Percentiles rank a stretch among this genome's conserved stretches.
phyloP scores from a whole-genome alignment of 2,329 filamentous ascomycete species.

The Biscogniauxia marginata region DNA sequence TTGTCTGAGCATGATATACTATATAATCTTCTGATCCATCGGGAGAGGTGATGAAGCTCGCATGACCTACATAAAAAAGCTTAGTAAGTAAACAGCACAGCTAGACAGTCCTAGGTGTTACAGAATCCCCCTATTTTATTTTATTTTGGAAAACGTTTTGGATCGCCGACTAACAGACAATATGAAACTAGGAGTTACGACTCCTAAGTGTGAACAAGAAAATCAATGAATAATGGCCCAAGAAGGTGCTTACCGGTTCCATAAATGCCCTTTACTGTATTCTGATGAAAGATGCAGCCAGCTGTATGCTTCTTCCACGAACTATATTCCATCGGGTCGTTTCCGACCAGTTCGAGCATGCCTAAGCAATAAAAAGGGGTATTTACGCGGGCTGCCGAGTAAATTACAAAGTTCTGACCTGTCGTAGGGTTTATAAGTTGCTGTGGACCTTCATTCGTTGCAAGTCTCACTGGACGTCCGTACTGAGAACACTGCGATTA shows the following conservation, averaged over 20 bases:
- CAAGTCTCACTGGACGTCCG: constrained; percentile 33
- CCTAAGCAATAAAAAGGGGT: constrained; percentile 38
- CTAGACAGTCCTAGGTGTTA: too few relatives aligned
- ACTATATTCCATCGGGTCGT: constrained; percentile 37
- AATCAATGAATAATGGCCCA: neutral
- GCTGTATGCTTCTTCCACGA: constrained; percentile 35
- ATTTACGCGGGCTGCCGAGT: constrained; percentile 37
- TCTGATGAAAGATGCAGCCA: constrained; percentile 38
- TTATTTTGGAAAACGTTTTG: too few relatives aligned
- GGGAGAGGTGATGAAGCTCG: constrained; percentile 35
- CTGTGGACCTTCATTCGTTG: constrained; percentile 37
- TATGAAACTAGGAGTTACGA: too few relatives aligned
- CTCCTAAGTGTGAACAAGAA: too few relatives aligned
- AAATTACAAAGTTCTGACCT: constrained; percentile 37
- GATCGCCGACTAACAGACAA: too few relatives aligned
- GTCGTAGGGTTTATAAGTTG: constrained; percentile 37
- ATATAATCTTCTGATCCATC: constrained; percentile 35
- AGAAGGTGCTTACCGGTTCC: constrained; percentile 17
- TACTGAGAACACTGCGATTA: constrained; percentile 20
- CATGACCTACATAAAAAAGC: constrained; percentile 29
- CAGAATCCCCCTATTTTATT: too few relatives aligned
- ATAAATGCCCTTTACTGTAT: constrained; percentile 32
- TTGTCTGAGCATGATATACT: constrained; percentile 37
- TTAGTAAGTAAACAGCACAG: neutral
- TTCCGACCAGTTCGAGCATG: constrained; percentile 36